A percentile compares a stretch with the other conserved stretches of the same genome.
Evolutionary conservation across 306 rosid genomes (phyloP).

Genomic region (Sphenostylis stenocarpa): DNA sequence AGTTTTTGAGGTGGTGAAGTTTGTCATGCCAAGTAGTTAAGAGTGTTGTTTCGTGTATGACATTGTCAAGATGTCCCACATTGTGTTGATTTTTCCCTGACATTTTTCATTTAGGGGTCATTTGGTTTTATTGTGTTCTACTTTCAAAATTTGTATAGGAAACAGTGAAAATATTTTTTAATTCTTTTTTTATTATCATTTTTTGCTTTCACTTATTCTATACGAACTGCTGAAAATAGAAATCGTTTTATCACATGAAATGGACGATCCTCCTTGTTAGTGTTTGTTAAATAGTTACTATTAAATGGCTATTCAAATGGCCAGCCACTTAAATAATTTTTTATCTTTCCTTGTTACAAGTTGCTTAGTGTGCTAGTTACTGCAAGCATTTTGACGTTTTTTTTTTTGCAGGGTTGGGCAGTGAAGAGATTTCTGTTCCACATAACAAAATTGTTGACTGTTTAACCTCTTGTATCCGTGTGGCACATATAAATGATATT

Average conservation of each 20-base stretch:
- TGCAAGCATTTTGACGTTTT: background rate
- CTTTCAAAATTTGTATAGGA: too few relatives aligned
- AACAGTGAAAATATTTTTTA: too few relatives aligned
- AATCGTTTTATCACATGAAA: background rate
- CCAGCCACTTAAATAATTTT: slow-evolving; percentile 20
- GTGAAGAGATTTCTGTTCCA: slow-evolving; percentile 62
- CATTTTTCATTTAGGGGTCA: background rate
- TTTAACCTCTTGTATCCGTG: slow-evolving; percentile 77
- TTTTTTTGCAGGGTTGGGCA: slow-evolving; percentile 52
- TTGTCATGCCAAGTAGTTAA: slow-evolving; percentile 4
- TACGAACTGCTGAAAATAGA: background rate
- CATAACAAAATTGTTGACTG: slow-evolving; percentile 76
- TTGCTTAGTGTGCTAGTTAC: background rate
- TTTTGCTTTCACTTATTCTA: too few relatives aligned
- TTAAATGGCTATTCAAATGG: too few relatives aligned
- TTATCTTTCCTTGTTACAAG: background rate
- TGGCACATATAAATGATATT: slow-evolving; percentile 68
- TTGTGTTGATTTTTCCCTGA: too few relatives aligned
- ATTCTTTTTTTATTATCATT: too few relatives aligned
- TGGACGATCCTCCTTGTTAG: background rate
- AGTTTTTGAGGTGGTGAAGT: background rate
- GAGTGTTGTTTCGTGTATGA: background rate
- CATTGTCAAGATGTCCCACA: background rate
- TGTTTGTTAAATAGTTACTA: background rate
- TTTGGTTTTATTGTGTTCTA: too few relatives aligned